Evolutionary conservation across 768 basidiomycete genomes (phyloP), one percentile per base, ranked within the genome.

Genomic region (Lactifluus pinguis): DNA sequence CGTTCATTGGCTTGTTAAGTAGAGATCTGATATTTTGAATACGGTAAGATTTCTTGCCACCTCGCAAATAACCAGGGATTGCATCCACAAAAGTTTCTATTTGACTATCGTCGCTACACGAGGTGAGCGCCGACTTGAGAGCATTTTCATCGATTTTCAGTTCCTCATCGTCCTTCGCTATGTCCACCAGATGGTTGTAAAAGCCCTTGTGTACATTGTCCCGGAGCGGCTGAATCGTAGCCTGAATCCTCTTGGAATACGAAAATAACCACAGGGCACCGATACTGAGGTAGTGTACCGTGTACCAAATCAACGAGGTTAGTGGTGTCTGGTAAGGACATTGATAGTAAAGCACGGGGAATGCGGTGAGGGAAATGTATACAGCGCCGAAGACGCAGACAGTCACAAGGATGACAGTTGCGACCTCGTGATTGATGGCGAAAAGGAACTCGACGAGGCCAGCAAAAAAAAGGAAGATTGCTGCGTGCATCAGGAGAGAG

Each of bases 371-470:
- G 25, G 15, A 3, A n/a, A 42, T 14, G 38, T 57, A 57, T 29
- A 32, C 0, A 14, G 14, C 49, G 7, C 4, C 49, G 21, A 57
- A 19, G 30, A 50, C 0, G 19, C 42, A 14, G 56, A 32, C 49
- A n/a, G 30, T 17, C 30, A 21, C 54, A 8, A 21, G n/a, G 29
- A 57, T 14, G 38, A 57, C n/a, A 2, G 19, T 1, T 1, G 39
- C 56, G 29, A 57, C 56, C 19, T 57, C 56, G 6, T 32, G 14
- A 5, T 55, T 55, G 42, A 55, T 13, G 29, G 44, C 54, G 42
- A 55, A 55, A 19, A 55, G 54, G 44, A 55, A 55, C 17, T 45
- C 54, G 44, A 55, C 9, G 19, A 55, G 54, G 11, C 54, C 54
- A 3, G 19, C 44, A 13, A 55, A 47, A 32, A 55, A 55, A 45